Base-by-base conservation (phyloP, 352 stramenopile genomes). In the Saprolegnia parasitica region DNA sequence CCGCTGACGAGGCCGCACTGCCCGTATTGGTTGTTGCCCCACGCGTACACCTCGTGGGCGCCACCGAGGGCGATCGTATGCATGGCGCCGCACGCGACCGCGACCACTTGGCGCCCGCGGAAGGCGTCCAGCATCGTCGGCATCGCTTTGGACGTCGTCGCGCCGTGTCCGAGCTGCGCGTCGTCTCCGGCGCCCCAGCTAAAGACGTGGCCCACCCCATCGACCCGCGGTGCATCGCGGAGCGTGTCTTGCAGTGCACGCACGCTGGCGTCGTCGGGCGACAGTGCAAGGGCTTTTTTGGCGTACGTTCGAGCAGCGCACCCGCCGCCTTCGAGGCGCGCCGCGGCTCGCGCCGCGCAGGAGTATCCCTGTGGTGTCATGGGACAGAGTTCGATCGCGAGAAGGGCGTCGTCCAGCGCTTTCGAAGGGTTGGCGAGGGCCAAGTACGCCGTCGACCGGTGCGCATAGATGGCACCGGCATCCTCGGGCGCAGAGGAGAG, bases 101-200 rank as follows among this genome's bases (percentile, higher is more conserved):
- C 65, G 21, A 66, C 52, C 8, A 71, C n/a, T 18, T 71, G 35
- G 16, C 52, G 54, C 5, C 65, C 65, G 4, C 65, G 55, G 11
- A 71, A 55, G 9, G 55, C 58, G 49, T 71, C 58, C 6, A 71
- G 24, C 55, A 71, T 67, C 5, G 23, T 40, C 26, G 65, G 65
- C 46, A 68, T 37, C 8, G 62, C 18, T 50, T 42, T 54, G 18
- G 4, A 18, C n/a, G 35, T 57, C 29, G 57, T 49, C 0, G 5
- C 23, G 18, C 56, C 65, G 56, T 71, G 65, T 0, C 65, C 65
- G 15, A 71, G 29, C 49, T 71, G 65, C 18, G 23, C 39, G 8
- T 71, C 56, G 45, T 67, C 65, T 18, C 65, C 65, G 24, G 16
- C 21, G 24, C 65, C 65, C 65, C 65, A 71, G 37, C 37, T 57